These are phyloP conservation scores for Pueraria montana DNA, from an alignment of 306 rosid species.

Conservation along the genomic window DNA sequence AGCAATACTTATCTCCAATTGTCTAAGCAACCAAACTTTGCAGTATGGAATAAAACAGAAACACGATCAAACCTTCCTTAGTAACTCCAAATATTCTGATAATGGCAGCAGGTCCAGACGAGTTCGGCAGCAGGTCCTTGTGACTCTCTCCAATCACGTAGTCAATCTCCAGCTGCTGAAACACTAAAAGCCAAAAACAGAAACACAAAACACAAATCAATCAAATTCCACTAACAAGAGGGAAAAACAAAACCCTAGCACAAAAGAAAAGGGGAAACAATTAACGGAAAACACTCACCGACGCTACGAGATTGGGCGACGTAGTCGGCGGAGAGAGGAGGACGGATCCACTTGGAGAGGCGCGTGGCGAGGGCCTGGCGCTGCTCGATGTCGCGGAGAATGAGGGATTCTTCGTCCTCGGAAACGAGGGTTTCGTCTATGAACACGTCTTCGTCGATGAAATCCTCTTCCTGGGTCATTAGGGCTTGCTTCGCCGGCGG, in stretches of 20 bases:
- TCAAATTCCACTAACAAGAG: slow-evolving; percentile 23
- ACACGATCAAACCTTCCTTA: slow-evolving; percentile 73
- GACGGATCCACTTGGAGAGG: slow-evolving; percentile 84
- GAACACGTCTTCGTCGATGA: slow-evolving; percentile 91
- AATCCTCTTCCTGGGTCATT: slow-evolving; percentile 75
- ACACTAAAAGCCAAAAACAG: slow-evolving; percentile 54
- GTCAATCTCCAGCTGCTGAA: slow-evolving; percentile 96
- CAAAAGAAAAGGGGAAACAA: not conserved
- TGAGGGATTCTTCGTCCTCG: slow-evolving; percentile 78
- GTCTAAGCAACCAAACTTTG: not conserved
- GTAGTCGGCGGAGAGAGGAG: slow-evolving; percentile 69
- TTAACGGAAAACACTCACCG: slow-evolving; percentile 57
- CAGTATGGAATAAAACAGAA: not conserved
- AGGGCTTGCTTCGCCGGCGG: slow-evolving; percentile 67
- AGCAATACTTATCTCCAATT: not conserved
- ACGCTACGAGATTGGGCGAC: slow-evolving; percentile 64
- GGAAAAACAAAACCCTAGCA: slow-evolving; percentile 54
- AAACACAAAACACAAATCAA: not conserved
- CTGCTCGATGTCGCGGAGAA: slow-evolving; percentile 86
- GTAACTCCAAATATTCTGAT: slow-evolving; percentile 95
- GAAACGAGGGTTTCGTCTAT: slow-evolving; percentile 75
- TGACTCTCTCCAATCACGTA: slow-evolving; percentile 84
- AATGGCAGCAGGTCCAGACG: slow-evolving; percentile 85
- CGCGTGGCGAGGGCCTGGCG: slow-evolving; percentile 81
- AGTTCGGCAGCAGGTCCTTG: slow-evolving; percentile 70